Evolutionary conservation across 2,329 filamentous ascomycete species (phyloP).

Genomic region (Arthroderma uncinatum): DNA sequence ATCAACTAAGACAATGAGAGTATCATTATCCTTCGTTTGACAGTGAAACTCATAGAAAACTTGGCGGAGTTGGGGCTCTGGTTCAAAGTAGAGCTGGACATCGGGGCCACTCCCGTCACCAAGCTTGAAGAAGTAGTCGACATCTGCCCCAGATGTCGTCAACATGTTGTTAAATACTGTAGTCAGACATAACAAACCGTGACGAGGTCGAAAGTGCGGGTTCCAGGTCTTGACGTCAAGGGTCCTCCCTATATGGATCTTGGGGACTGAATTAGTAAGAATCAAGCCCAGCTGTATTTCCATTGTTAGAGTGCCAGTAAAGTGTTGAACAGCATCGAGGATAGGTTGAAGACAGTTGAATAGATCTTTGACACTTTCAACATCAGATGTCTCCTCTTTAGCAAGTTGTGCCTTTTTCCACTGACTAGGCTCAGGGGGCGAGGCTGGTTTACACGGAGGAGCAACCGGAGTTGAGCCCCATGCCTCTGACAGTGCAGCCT

Average conservation of each 20-base stretch:
- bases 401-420: conserved; percentile 11
- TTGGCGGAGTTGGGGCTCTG: conserved; percentile 1
- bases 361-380: conserved; percentile 18
- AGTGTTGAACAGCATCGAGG: conserved; percentile 26
- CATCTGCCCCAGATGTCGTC: conserved; percentile 31
- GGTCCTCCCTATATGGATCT: conserved; percentile 14
- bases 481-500: conserved; percentile 23
- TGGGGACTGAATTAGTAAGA: conserved; percentile 22
- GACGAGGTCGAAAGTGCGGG: conserved; percentile 24
- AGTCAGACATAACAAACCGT: conserved; percentile 20
- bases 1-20: conserved; percentile 26
- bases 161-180: conserved; percentile 29
- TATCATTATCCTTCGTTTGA: conserved; percentile 21
- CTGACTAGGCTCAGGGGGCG: conserved; percentile 7
- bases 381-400: conserved; percentile 9
- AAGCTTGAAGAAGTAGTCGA: conserved; percentile 30
- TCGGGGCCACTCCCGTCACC: conserved; percentile 16
- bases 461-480: conserved; percentile 17
- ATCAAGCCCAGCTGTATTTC: conserved; percentile 31
- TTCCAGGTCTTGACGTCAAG: conserved; percentile 22
- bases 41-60: conserved; percentile 34
- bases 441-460: background rate
- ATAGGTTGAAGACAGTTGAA: conserved; percentile 22
- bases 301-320: conserved; percentile 26
- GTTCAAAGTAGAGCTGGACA: background rate